Evolutionary conservation across 2,329 filamentous ascomycete genomes (phyloP).

Genomic region (Tolypocladium pustulatum): DNA sequence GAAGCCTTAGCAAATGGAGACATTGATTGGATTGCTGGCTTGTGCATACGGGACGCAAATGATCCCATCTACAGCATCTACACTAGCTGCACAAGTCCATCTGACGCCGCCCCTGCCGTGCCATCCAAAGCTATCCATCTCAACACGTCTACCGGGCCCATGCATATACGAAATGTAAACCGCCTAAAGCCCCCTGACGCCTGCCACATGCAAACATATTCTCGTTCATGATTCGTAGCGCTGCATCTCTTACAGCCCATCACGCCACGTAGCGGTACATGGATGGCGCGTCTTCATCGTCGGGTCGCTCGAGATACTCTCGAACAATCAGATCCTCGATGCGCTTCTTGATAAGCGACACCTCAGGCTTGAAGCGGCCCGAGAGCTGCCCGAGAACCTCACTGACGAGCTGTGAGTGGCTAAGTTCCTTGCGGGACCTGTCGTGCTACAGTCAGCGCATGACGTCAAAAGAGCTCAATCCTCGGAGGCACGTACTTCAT

Average conservation of each 20-base stretch:
- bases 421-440: slow-evolving; percentile 59
- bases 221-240: neutral
- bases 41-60: neutral
- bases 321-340: slow-evolving; percentile 67
- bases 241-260: slow-evolving; percentile 5
- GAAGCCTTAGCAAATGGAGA: neutral
- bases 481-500: slow-evolving; percentile 62
- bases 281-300: slow-evolving; percentile 54
- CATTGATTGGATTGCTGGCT: neutral
- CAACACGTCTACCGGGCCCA: neutral
- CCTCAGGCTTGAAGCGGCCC: slow-evolving; percentile 63
- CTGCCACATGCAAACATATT: neutral
- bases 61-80: neutral
- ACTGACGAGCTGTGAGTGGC: slow-evolving; percentile 57
- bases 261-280: slow-evolving; percentile 65
- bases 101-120: neutral
- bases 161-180: neutral
- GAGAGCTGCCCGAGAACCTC: slow-evolving; percentile 63
- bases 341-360: slow-evolving; percentile 69
- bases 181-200: neutral
- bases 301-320: slow-evolving; percentile 63
- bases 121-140: neutral
- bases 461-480: neutral
- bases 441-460: slow-evolving; percentile 18
- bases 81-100: neutral